Conservation (phyloP, 805 yeast species). For the Myxozyma neotropica region DNA sequence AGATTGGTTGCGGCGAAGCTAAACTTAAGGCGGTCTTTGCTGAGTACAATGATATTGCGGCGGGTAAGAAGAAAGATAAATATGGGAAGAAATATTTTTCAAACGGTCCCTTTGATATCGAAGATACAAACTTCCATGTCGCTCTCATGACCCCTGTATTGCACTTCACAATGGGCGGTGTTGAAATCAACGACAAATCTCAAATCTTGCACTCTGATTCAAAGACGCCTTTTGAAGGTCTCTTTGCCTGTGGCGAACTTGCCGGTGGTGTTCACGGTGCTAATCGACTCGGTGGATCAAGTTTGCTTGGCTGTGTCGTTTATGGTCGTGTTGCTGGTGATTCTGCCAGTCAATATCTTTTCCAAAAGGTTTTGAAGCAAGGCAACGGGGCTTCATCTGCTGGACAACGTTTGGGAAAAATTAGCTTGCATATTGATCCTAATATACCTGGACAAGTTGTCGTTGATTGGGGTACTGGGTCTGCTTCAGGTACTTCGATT, state of each 20-base stretch:
- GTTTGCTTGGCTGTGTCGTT: conserved; percentile 59
- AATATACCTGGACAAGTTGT: conserved; percentile 34
- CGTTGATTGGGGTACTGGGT: conserved; percentile 34
- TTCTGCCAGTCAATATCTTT: conserved; percentile 44
- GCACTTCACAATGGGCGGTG: conserved; percentile 73
- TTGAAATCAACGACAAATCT: conserved; percentile 54
- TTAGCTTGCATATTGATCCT: conserved; percentile 46
- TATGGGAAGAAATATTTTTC: conserved; percentile 56
- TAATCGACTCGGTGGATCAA: conserved; percentile 58
- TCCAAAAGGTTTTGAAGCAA: conserved; percentile 41
- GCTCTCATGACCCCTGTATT: conserved; percentile 59
- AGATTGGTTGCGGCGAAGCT: conserved; percentile 44
- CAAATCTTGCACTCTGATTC: conserved; percentile 42
- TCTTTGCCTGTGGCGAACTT: conserved; percentile 61
- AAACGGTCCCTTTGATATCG: conserved; percentile 48
- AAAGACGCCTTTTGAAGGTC: conserved; percentile 44
- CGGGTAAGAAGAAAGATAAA: conserved; percentile 45
- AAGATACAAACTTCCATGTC: conserved; percentile 50
- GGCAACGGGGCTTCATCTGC: conserved; percentile 39
- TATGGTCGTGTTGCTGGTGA: conserved; percentile 53
- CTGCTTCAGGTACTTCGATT: conserved; percentile 20
- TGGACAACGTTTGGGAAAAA: conserved; percentile 47
- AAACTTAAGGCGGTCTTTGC: conserved; percentile 44
- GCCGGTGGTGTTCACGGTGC: conserved; percentile 65
- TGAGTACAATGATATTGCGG: conserved; percentile 48